These are phyloP conservation scores for Teratosphaeria gauchensis DNA, from an alignment of 2,329 filamentous ascomycete genomes.

Conservation along the genomic window DNA sequence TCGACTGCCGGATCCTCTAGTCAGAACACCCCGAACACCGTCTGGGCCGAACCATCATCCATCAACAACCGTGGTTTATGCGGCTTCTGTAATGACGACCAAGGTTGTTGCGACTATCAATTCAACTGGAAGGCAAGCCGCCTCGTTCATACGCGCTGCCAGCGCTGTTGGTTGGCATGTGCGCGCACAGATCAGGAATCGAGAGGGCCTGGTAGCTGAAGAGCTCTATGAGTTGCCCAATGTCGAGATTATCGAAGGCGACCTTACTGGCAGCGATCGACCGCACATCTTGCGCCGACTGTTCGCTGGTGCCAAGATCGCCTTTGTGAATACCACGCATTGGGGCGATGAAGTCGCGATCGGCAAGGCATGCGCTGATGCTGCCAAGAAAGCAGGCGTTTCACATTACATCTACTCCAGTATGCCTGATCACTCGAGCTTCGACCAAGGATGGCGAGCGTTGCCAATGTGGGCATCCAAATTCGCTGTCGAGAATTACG, in stretches of 20 bases:
- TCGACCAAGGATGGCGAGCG: conserved; percentile 66
- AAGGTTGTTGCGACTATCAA: conserved; percentile 94
- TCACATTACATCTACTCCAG: conserved; percentile 93
- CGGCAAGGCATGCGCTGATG: conserved; percentile 78
- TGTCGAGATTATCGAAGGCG: conserved; percentile 61
- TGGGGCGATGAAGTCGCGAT: conserved; percentile 91
- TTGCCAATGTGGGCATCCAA: conserved; percentile 88
- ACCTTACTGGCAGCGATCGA: conserved; percentile 41
- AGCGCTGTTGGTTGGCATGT: conserved; percentile 90
- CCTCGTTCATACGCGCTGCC: conserved; percentile 87
- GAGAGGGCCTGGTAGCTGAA: conserved; percentile 76
- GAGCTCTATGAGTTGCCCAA: conserved; percentile 78
- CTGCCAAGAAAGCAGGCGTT: conserved; percentile 72
- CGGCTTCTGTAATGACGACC: conserved; percentile 17
- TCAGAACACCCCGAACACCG: background rate
- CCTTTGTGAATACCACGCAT: conserved; percentile 96
- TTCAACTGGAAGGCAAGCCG: conserved; percentile 88
- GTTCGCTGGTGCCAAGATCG: conserved; percentile 75
- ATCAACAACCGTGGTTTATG: background rate
- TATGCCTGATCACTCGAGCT: conserved; percentile 87
- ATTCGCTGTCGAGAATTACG: conserved; percentile 84
- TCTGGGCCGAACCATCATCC: background rate
- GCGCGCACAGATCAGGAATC: conserved; percentile 79
- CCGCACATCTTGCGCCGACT: conserved; percentile 20
- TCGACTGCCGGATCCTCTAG: background rate